Percentiles rank a stretch among this genome's conserved stretches.
phyloP scores from a whole-genome alignment of 169 alveolate genomes.

The Miamiensis avidus region DNA sequence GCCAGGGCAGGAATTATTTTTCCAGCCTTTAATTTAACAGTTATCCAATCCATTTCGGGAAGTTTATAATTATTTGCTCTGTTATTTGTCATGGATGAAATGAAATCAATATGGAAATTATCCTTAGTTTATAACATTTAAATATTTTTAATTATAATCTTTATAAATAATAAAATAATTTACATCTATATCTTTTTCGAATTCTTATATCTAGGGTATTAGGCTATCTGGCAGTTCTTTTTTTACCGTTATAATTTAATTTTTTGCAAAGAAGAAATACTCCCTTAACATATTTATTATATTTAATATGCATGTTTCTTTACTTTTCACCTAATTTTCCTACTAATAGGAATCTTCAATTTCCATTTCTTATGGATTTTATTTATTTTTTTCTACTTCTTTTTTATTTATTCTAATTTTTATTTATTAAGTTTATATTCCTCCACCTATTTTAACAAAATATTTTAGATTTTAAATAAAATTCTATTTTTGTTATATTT shows the following conservation, averaged over 20 bases:
- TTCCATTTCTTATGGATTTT: constrained; percentile 22
- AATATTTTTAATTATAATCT: too few species aligned
- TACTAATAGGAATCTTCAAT: constrained; percentile 38
- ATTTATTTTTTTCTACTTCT: too few species aligned
- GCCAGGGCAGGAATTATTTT: constrained; percentile 85
- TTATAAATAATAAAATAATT: too few species aligned
- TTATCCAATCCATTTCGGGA: constrained; percentile 81
- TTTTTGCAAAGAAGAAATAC: too few species aligned
- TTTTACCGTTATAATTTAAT: constrained; percentile 34
- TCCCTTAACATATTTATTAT: too few species aligned
- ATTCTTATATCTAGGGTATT: too few species aligned
- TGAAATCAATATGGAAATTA: constrained; percentile 80
- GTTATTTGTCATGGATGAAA: constrained; percentile 74
- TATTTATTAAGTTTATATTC: constrained; percentile 68
- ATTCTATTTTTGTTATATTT: too few species aligned
- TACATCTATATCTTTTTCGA: constrained; percentile 83
- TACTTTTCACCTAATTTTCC: too few species aligned
- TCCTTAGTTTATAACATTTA: not conserved
- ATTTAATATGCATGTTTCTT: too few species aligned
- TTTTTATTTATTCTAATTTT: too few species aligned
- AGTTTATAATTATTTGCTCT: constrained; percentile 73
- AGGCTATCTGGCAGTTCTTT: constrained; percentile 45
- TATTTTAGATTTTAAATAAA: too few species aligned
- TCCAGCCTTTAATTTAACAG: constrained; percentile 85
- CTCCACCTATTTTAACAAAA: too few species aligned